Evolutionary conservation across 495 filamentous ascomycete species (phyloP), one percentile per base, ranked within the genome.

Genomic region (Achaetomiella virescens): DNA sequence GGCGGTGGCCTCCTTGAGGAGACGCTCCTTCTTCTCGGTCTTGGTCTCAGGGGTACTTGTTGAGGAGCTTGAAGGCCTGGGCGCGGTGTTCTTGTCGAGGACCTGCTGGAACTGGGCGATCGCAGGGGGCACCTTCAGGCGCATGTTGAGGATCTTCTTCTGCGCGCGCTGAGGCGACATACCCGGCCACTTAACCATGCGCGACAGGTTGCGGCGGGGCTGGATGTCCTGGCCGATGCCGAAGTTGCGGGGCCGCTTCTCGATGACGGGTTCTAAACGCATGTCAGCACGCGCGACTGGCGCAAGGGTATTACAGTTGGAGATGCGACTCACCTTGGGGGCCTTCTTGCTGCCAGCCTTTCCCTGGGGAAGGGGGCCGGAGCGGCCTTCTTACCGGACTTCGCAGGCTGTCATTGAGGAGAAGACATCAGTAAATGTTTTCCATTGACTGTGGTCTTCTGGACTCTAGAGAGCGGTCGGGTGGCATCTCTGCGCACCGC

Each of bases 381-480:
- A 60, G 95, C 91, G 78, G 87, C 81, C 79, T 92, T 95, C 86
- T 93, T 96, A 81, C 89, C 89, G 77, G 86, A 75, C 82, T 92
- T 97, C 65, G 88, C 87, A 87, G 95, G 91, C 95, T 97, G 80
- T 96, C 95, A 98, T 98, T 91, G 93, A 98, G 95, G 86, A 91
- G 86, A 91, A 92, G 84, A 85, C 78, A 90, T 95, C 87, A 95
- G 88, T 85, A 82, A 86, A 83, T 83, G 77, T 78, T 73, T 80
- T 57, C 80, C 86, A 88, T 87, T 78, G 84, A 80, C 71, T 81
- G 79, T 76, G 68, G 82, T 88, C 86, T 89, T 88, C 82, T 83
- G 77, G 84, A 90, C 90, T 95, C 90, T 96, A 96, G 75, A 85
- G 87, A 90, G 86, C 79, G 76, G 74, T 72, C 69, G 75, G 78